phyloP scores from a whole-genome alignment of 345 rosid species.

The Populus tremula region DNA sequence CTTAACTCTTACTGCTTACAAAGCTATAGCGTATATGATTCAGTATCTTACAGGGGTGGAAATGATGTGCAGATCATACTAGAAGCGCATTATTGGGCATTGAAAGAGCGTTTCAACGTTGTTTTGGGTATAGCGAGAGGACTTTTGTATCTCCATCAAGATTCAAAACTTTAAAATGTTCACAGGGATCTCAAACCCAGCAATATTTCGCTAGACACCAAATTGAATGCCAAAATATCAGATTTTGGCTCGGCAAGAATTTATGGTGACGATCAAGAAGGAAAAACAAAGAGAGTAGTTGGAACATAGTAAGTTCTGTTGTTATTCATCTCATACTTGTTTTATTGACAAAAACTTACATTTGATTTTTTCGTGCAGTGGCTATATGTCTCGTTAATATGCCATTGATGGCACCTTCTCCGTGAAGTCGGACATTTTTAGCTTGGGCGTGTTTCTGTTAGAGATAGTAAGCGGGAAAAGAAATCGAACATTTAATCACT shows the following conservation, averaged over 20 bases:
- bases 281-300: not conserved
- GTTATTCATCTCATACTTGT: not conserved
- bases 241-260: slow-evolving; percentile 11
- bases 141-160: slow-evolving; percentile 8
- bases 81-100: not conserved
- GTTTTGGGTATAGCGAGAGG: slow-evolving; percentile 7
- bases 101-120: not conserved
- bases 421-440: not conserved
- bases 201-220: too few relatives aligned
- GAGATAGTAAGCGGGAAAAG: not conserved
- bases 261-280: not conserved
- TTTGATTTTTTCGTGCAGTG: not conserved
- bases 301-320: not conserved
- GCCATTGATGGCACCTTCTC: not conserved
- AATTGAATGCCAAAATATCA: slow-evolving; percentile 6
- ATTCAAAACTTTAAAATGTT: not conserved
- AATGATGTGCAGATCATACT: not conserved
- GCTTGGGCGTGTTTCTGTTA: not conserved
- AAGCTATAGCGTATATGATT: too few relatives aligned
- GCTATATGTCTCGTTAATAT: slow-evolving; percentile 1
- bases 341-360: not conserved
- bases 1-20: too few relatives aligned
- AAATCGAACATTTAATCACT: not conserved
- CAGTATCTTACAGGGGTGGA: not conserved
- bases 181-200: slow-evolving; percentile 1